Conservation (phyloP, 108 stramenopile genomes). For the Cylindrotheca fusiformis region DNA sequence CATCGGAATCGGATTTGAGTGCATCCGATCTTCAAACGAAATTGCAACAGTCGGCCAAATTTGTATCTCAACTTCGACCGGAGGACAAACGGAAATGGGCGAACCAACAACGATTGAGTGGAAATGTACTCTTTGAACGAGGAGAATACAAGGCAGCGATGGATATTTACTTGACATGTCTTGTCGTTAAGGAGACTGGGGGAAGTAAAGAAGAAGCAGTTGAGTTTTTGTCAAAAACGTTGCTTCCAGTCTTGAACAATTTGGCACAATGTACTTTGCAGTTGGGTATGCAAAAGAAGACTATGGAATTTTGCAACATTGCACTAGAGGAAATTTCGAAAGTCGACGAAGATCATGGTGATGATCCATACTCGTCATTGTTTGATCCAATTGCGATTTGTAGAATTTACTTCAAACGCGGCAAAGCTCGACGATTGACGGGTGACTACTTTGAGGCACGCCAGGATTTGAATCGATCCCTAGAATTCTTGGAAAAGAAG, state of each 20-base stretch:
- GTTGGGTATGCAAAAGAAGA: conserved; percentile 71
- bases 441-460: conserved; percentile 57
- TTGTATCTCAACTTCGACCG: conserved; percentile 22
- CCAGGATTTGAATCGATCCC: conserved; percentile 47
- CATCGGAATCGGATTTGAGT: conserved; percentile 50
- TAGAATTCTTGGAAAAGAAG: conserved; percentile 17
- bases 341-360: conserved; percentile 5
- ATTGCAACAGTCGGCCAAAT: conserved; percentile 62
- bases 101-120: conserved; percentile 48
- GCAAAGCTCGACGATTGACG: conserved; percentile 59
- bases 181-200: conserved; percentile 46
- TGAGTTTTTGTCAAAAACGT: conserved; percentile 36
- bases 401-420: conserved; percentile 75
- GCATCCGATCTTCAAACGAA: conserved; percentile 72
- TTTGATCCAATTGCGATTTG: conserved; percentile 21
- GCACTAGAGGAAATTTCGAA: conserved; percentile 54
- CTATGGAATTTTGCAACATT: conserved; percentile 70
- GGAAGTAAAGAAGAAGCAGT: conserved; percentile 2
- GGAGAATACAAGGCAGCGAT: conserved; percentile 74
- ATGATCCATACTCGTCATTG: not conserved
- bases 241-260: conserved; percentile 80
- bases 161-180: conserved; percentile 85
- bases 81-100: conserved; percentile 66
- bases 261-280: conserved; percentile 78
- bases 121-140: conserved; percentile 57